A percentile compares a stretch with the other conserved stretches of the same genome.
Conservation (phyloP, 2,329 filamentous ascomycete genomes). For the Drechslerella dactyloides region DNA sequence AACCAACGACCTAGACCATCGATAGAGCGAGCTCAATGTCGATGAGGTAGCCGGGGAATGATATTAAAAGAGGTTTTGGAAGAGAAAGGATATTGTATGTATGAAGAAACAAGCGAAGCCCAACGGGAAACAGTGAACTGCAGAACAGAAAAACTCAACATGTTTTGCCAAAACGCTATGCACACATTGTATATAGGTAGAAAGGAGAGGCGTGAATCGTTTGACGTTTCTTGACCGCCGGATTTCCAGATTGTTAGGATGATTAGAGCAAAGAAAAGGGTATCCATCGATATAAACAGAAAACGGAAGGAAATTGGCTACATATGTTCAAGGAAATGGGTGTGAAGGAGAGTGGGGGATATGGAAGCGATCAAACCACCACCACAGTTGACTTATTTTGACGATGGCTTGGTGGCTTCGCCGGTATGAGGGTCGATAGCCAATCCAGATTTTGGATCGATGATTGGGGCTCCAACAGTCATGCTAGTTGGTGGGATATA, state of each 20-base stretch:
- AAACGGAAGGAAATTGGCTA: constrained; percentile 32
- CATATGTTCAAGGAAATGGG: constrained; percentile 35
- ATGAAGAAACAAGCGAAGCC: constrained; percentile 17
- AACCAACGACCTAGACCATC: neutral
- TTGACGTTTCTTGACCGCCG: constrained; percentile 28
- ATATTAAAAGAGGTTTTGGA: neutral
- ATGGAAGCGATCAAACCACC: constrained; percentile 4
- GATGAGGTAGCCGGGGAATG: neutral
- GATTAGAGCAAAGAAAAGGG: constrained; percentile 40
- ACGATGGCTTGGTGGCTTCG: constrained; percentile 49
- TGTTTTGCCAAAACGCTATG: constrained; percentile 26
- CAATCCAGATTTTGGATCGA: constrained; percentile 51
- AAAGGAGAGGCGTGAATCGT: constrained; percentile 46
- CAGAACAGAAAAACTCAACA: constrained; percentile 5
- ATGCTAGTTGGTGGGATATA: constrained; percentile 22
- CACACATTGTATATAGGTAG: constrained; percentile 39
- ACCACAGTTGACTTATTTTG: constrained; percentile 14
- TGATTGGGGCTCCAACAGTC: constrained; percentile 40
- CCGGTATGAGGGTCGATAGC: constrained; percentile 49
- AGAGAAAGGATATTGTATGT: constrained; percentile 21
- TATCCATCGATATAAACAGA: constrained; percentile 47
- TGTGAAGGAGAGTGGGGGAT: neutral
- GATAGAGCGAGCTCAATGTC: constrained; percentile 33
- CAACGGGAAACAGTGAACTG: constrained; percentile 9
- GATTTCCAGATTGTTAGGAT: constrained; percentile 22